Percentiles rank a stretch among this genome's conserved stretches.
These are phyloP conservation scores for Thermoascus crustaceus DNA, from an alignment of 2,329 filamentous ascomycete genomes.

Conservation along the genomic window DNA sequence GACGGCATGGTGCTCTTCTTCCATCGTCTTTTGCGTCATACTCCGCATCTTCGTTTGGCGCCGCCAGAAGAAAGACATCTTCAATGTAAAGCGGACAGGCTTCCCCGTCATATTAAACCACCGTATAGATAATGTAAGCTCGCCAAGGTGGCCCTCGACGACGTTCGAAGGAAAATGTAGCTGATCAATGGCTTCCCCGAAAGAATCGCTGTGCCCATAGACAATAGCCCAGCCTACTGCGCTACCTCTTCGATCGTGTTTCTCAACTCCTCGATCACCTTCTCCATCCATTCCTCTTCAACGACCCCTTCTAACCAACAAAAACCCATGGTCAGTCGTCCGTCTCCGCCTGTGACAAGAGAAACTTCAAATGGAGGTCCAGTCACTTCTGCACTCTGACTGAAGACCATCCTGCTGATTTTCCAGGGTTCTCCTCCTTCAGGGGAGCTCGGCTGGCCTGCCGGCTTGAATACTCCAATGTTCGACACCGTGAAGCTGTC, in stretches of 20 bases:
- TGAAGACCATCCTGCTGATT: conserved; percentile 5
- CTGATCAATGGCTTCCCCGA: conserved; percentile 94
- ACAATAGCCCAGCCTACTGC: too few relatives aligned
- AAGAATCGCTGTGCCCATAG: too few relatives aligned
- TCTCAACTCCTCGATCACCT: background rate
- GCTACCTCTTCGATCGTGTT: background rate
- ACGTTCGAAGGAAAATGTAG: conserved; percentile 95
- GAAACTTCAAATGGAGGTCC: conserved; percentile 5
- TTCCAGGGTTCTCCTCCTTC: background rate
- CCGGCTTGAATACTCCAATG: background rate
- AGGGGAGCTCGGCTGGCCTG: background rate
- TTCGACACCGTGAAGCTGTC: background rate
- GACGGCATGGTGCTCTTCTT: conserved; percentile 70
- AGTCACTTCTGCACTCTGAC: conserved; percentile 4
- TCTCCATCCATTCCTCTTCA: background rate
- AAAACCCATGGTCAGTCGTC: conserved; percentile 2
- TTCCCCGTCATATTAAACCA: conserved; percentile 96
- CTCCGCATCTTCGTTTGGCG: conserved; percentile 88
- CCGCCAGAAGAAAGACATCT: conserved; percentile 91
- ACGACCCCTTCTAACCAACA: conserved; percentile 1
- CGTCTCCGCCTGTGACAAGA: conserved; percentile 5
- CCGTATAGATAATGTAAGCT: conserved; percentile 86
- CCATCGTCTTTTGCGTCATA: conserved; percentile 93
- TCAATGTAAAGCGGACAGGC: conserved; percentile 91
- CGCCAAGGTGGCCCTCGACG: conserved; percentile 84